phyloP scores from a whole-genome alignment of 306 rosid genomes.

The Cicer pinnatifidum region DNA sequence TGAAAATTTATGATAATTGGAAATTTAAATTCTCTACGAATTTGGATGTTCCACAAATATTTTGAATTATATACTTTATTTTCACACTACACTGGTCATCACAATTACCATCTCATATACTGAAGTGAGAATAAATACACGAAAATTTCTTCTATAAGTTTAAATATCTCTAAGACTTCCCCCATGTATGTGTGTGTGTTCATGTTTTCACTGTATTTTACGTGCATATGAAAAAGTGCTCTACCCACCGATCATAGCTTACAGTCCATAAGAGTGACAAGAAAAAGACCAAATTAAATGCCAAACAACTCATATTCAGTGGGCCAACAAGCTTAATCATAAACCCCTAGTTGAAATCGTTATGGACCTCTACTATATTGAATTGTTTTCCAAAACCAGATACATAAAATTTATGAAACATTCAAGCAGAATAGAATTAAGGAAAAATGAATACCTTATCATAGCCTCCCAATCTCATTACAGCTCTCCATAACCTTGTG shows the following conservation, averaged over 20 bases:
- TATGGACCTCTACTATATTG: conserved; percentile 24
- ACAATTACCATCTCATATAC: conserved; percentile 20
- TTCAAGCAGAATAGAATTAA: conserved; percentile 6
- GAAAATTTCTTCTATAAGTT: neutral
- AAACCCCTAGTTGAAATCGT: conserved; percentile 27
- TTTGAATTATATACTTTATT: conserved; percentile 17
- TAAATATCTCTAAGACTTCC: neutral
- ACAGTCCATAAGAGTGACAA: conserved; percentile 8
- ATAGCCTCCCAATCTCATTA: conserved; percentile 96
- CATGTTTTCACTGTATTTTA: conserved; percentile 5
- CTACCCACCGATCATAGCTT: neutral
- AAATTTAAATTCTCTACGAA: conserved; percentile 24
- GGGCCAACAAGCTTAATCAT: conserved; percentile 20
- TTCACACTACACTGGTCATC: conserved; percentile 10
- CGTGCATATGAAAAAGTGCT: conserved; percentile 25
- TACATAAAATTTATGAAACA: conserved; percentile 18
- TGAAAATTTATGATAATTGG: neutral
- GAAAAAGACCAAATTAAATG: conserved; percentile 3
- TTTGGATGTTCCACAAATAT: neutral
- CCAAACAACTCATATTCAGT: conserved; percentile 20
- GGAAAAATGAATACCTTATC: conserved; percentile 69
- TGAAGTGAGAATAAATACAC: conserved; percentile 1
- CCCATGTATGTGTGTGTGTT: neutral
- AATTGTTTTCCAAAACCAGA: conserved; percentile 19
- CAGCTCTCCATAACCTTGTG: conserved; percentile 92